Conservation (phyloP, 257 asterid species). For the Petunia axillaris region DNA sequence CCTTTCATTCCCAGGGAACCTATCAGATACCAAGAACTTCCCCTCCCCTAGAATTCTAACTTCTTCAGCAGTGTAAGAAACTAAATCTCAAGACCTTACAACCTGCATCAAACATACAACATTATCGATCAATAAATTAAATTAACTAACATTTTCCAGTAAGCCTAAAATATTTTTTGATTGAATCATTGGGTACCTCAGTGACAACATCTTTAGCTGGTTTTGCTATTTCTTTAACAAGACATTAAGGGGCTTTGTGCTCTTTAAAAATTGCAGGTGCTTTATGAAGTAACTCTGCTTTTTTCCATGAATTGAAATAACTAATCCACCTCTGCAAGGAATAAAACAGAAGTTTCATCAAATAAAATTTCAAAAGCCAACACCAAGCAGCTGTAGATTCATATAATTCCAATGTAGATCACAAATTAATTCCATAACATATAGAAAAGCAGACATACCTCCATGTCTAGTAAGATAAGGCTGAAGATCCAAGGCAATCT, state of each 20-base stretch:
- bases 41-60: constrained; percentile 80
- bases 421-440: no score
- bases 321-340: no score
- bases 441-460: no score
- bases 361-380: no score
- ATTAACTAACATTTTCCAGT: no score
- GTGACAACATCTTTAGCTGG: constrained; percentile 88
- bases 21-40: not conserved
- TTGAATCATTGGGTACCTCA: constrained; percentile 50
- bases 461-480: no score
- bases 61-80: constrained; percentile 86
- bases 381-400: no score
- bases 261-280: constrained; percentile 92
- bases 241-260: constrained; percentile 80
- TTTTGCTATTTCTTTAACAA: constrained; percentile 86
- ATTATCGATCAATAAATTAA: not conserved
- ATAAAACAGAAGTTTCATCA: no score
- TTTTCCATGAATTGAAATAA: constrained; percentile 52
- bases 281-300: constrained; percentile 94
- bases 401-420: no score
- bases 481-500: no score
- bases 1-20: constrained; percentile 40
- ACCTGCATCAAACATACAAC: constrained; percentile 19
- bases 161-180: no score
- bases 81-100: constrained; percentile 55